Percentiles rank a stretch among this genome's conserved stretches.
Conservation (phyloP, 23 red algal species). For the Chondrus crispus region DNA sequence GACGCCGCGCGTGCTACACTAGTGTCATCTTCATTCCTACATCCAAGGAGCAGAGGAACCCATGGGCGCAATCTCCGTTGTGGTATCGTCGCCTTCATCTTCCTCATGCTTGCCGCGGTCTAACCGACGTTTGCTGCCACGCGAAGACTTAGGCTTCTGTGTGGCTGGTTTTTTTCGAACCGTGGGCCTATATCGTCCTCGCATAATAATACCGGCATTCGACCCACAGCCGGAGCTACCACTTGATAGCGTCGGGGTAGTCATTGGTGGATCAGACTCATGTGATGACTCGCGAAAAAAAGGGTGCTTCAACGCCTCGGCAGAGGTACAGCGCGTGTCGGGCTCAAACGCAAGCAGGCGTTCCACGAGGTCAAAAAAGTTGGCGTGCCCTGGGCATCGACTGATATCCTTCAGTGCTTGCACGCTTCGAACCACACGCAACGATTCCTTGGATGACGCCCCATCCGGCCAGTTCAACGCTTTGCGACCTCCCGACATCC, state of each 20-base stretch:
- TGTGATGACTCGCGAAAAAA: constrained; percentile 40
- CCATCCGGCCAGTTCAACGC: constrained; percentile 71
- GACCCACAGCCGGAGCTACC: not conserved
- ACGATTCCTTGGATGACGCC: constrained; percentile 49
- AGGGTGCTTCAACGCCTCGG: constrained; percentile 68
- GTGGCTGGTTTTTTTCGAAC: not conserved
- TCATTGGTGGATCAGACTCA: not conserved
- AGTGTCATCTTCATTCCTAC: no score
- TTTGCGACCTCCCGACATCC: constrained; percentile 22
- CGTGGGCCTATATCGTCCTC: not conserved
- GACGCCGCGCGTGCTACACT: no score
- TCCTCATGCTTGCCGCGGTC: not conserved
- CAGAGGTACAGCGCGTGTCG: constrained; percentile 56
- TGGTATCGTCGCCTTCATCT: constrained; percentile 9
- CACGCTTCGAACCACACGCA: constrained; percentile 38
- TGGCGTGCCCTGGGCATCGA: constrained; percentile 39
- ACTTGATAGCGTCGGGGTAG: not conserved
- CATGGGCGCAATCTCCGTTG: not conserved
- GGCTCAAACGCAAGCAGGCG: constrained; percentile 71
- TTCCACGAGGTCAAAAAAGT: constrained; percentile 70
- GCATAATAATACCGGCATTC: not conserved
- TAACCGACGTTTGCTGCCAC: not conserved
- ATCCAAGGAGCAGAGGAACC: no score
- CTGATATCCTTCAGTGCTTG: constrained; percentile 53
- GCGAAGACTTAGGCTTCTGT: not conserved